Percentiles rank a stretch among this genome's conserved stretches.
phyloP scores from a whole-genome alignment of 169 alveolate species.

The Eimeria praecox region DNA sequence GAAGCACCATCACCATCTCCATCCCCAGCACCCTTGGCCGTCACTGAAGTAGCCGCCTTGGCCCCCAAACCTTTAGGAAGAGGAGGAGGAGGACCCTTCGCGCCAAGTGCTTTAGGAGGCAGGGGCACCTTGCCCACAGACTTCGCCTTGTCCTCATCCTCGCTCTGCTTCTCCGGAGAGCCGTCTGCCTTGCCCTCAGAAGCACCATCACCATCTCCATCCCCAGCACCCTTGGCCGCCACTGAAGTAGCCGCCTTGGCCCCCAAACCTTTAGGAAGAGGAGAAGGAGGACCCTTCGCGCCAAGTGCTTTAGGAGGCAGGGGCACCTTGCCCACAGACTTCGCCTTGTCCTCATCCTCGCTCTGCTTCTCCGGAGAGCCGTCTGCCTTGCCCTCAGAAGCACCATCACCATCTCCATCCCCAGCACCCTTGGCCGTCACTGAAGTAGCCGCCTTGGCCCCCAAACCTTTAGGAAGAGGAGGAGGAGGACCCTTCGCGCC shows the following conservation, averaged over 20 bases:
- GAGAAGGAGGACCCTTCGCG: neutral
- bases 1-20: neutral
- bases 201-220: neutral
- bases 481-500: too few species aligned
- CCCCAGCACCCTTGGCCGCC: neutral
- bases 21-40: neutral
- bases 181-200: neutral
- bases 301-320: neutral
- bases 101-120: constrained; percentile 16
- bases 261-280: neutral
- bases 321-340: constrained; percentile 7
- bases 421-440: constrained; percentile 9
- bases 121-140: neutral
- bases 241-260: neutral
- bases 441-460: neutral
- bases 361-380: neutral
- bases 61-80: neutral
- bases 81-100: neutral
- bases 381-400: neutral
- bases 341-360: neutral
- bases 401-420: neutral
- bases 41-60: neutral
- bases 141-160: constrained; percentile 8
- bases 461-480: neutral
- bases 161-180: neutral